Percentiles rank a stretch among this genome's conserved stretches.
phyloP scores from a whole-genome alignment of 1,284 basidiomycete genomes.

The Cerioporus squamosus region DNA sequence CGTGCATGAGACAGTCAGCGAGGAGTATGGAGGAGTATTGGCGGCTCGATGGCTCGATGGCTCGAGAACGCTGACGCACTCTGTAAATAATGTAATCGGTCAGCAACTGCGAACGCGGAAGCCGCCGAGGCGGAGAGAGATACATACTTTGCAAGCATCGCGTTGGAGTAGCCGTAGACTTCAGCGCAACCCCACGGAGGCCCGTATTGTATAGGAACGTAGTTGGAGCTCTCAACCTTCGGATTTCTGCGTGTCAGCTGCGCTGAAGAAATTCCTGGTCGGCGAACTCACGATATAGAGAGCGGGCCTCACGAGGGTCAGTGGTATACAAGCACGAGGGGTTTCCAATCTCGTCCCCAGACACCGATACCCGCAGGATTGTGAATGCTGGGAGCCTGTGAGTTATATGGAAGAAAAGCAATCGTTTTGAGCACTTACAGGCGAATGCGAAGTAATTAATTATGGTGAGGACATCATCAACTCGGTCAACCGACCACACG shows the following conservation, averaged over 20 bases:
- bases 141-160: neutral
- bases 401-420: too few species aligned
- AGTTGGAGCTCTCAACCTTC: neutral
- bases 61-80: neutral
- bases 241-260: neutral
- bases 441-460: constrained; percentile 5
- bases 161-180: neutral
- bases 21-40: too few species aligned
- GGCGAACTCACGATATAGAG: neutral
- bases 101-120: neutral
- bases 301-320: constrained; percentile 3
- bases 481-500: constrained; percentile 2
- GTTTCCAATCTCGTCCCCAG: constrained; percentile 16
- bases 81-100: neutral
- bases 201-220: neutral
- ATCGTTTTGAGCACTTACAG: neutral
- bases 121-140: neutral
- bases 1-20: too few species aligned
- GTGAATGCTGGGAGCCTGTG: constrained; percentile 4
- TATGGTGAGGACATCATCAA: constrained; percentile 3
- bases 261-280: neutral
- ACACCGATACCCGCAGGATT: constrained; percentile 9
- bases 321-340: constrained; percentile 2
- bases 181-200: constrained; percentile 1
- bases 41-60: too few species aligned